phyloP scores from a whole-genome alignment of 306 rosid species.

The Quillaja saponaria region DNA sequence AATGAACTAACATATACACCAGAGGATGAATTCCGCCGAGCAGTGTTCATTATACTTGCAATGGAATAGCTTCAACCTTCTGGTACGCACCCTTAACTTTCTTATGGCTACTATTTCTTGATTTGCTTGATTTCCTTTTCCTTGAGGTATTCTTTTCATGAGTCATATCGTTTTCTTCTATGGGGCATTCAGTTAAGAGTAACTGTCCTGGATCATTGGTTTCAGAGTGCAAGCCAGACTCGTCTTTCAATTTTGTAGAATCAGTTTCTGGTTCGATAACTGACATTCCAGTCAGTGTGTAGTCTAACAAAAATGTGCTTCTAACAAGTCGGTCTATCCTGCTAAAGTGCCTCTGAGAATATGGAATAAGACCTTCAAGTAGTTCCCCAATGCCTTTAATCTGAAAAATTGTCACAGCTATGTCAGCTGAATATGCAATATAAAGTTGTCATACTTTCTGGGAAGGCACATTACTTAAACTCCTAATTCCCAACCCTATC shows the following conservation, averaged over 20 bases:
- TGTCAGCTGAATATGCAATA: background rate
- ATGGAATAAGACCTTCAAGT: slow-evolving; percentile 79
- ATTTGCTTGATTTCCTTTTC: slow-evolving; percentile 74
- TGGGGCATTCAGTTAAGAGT: slow-evolving; percentile 20
- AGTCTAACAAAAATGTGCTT: slow-evolving; percentile 71
- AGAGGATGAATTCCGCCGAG: slow-evolving; percentile 19
- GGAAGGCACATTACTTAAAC: no score
- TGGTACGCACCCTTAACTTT: slow-evolving; percentile 61
- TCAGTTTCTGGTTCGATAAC: slow-evolving; percentile 77
- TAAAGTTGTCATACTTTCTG: background rate
- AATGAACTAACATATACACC: slow-evolving; percentile 19
- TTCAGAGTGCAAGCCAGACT: slow-evolving; percentile 34
- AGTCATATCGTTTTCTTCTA: slow-evolving; percentile 33
- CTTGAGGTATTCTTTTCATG: slow-evolving; percentile 38
- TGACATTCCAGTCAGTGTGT: slow-evolving; percentile 77
- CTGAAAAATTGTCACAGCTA: slow-evolving; percentile 45
- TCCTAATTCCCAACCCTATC: no score
- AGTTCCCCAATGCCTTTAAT: slow-evolving; percentile 75
- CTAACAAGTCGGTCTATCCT: slow-evolving; percentile 90
- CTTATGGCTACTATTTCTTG: slow-evolving; percentile 53
- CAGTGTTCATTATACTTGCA: slow-evolving; percentile 22
- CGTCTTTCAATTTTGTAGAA: slow-evolving; percentile 25
- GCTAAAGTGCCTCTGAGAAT: slow-evolving; percentile 84
- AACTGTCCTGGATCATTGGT: slow-evolving; percentile 26
- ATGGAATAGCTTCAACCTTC: slow-evolving; percentile 45